Evolutionary conservation across 2,329 filamentous ascomycete genomes (phyloP).

Genomic region (Phaeosphaeriaceae sp.): DNA sequence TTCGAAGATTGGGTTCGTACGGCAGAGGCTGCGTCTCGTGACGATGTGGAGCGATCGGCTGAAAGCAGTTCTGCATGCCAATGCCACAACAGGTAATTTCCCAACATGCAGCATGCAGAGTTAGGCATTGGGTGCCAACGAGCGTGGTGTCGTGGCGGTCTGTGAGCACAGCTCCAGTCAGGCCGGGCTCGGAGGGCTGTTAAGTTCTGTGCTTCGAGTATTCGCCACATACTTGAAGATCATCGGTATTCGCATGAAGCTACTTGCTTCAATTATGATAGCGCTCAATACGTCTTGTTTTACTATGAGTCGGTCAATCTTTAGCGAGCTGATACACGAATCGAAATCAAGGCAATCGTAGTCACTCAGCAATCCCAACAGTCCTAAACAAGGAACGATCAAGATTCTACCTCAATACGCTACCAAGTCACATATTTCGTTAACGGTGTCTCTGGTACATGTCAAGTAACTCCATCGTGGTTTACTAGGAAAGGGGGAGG

Average conservation of each 20-base stretch:
- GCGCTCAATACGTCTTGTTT: too few relatives aligned
- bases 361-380: too few relatives aligned
- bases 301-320: too few relatives aligned
- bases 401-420: too few relatives aligned
- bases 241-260: not conserved
- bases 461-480: too few relatives aligned
- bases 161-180: not conserved
- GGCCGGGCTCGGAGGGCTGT: not conserved
- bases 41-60: slow-evolving; percentile 1
- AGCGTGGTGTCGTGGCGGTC: not conserved
- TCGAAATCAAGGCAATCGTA: too few relatives aligned
- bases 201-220: not conserved
- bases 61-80: not conserved
- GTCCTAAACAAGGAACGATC: too few relatives aligned
- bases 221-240: not conserved
- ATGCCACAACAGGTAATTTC: not conserved
- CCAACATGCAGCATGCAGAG: not conserved
- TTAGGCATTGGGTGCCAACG: not conserved
- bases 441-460: too few relatives aligned
- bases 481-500: too few relatives aligned
- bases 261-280: too few relatives aligned
- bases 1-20: not conserved
- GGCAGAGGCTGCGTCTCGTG: not conserved
- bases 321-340: too few relatives aligned
- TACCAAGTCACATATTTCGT: too few relatives aligned